Percentiles rank a stretch among this genome's conserved stretches.
These are phyloP conservation scores for Colletotrichum chlorophyti DNA, from an alignment of 2,329 filamentous ascomycete genomes.

Conservation along the genomic window DNA sequence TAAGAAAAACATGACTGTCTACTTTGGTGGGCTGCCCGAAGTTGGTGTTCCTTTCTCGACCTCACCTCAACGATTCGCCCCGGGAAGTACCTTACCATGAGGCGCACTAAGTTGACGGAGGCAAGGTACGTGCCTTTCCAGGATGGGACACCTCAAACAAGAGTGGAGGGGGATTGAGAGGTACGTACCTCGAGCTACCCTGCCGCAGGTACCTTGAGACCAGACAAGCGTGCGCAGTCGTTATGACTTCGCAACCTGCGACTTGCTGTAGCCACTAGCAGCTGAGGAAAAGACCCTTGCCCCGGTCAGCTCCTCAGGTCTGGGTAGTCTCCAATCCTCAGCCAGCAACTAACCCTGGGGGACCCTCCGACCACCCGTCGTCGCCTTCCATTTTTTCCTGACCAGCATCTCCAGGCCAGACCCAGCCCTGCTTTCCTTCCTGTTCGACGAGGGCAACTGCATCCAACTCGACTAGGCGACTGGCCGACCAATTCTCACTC, in stretches of 20 bases:
- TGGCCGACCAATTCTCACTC: not conserved
- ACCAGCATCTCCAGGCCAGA: constrained; percentile 25
- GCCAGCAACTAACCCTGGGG: constrained; percentile 20
- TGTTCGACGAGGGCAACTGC: constrained; percentile 16
- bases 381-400: constrained; percentile 8
- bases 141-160: too few relatives aligned
- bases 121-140: too few relatives aligned
- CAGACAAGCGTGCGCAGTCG: not conserved
- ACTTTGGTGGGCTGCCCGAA: too few relatives aligned
- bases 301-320: constrained; percentile 10
- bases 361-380: constrained; percentile 18
- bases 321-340: too few relatives aligned
- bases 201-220: not conserved
- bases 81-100: too few relatives aligned
- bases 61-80: too few relatives aligned
- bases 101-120: too few relatives aligned
- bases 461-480: constrained; percentile 3
- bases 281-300: constrained; percentile 19
- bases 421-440: constrained; percentile 12
- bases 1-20: too few relatives aligned
- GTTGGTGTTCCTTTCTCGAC: too few relatives aligned
- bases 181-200: not conserved
- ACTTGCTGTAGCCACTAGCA: constrained; percentile 21
- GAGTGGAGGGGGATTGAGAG: not conserved
- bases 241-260: not conserved